Percentiles rank a stretch among this genome's conserved stretches.
phyloP scores from a whole-genome alignment of 192 early-diverging fungal genomes.

The Gigaspora rosea region DNA sequence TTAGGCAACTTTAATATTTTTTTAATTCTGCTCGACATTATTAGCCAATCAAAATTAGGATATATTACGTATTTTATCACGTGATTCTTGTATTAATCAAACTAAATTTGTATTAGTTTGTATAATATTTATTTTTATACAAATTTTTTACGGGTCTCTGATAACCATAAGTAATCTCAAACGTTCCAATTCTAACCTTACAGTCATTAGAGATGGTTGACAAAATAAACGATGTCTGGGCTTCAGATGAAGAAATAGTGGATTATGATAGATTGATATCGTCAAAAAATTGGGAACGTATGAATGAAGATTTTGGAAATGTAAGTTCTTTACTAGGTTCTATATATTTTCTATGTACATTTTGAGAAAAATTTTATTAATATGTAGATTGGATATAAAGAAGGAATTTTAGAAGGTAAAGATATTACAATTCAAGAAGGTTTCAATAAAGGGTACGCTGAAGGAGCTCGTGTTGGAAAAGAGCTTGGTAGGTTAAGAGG shows the following conservation, averaged over 20 bases:
- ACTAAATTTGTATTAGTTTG: too few species aligned
- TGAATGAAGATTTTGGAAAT: slow-evolving; percentile 61
- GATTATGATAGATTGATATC: slow-evolving; percentile 55
- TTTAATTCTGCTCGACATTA: too few species aligned
- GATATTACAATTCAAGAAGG: slow-evolving; percentile 53
- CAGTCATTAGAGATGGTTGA: not conserved
- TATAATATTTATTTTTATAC: too few species aligned
- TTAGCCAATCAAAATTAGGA: too few species aligned
- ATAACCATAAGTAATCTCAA: too few species aligned
- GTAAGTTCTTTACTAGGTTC: slow-evolving; percentile 33
- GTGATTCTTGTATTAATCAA: too few species aligned
- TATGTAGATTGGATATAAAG: slow-evolving; percentile 58
- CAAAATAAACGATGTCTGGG: slow-evolving; percentile 51
- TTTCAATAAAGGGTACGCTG: slow-evolving; percentile 57
- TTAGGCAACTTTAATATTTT: too few species aligned
- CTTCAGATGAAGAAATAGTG: slow-evolving; percentile 35
- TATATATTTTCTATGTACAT: not conserved
- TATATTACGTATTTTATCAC: too few species aligned
- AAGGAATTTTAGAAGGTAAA: slow-evolving; percentile 61
- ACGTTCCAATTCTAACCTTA: too few species aligned
- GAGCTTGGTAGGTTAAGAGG: slow-evolving; percentile 53
- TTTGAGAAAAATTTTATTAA: not conserved
- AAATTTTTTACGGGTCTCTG: too few species aligned
- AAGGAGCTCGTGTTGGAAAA: slow-evolving; percentile 47
- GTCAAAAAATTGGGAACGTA: slow-evolving; percentile 53